Conservation (phyloP, 352 stramenopile species). For the Thraustochytrium sp. region DNA sequence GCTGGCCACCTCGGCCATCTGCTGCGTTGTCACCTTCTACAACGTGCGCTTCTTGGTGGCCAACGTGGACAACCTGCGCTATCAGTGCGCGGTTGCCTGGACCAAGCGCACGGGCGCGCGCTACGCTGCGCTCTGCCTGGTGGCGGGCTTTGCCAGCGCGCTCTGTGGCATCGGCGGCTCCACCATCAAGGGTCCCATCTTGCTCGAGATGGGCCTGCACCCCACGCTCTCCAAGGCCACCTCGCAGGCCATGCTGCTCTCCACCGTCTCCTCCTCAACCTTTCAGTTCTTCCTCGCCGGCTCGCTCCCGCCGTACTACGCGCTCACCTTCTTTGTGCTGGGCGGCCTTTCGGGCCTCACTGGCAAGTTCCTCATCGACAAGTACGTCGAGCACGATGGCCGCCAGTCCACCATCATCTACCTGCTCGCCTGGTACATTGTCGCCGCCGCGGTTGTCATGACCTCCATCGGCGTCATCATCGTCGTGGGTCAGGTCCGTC, state of each 20-base stretch:
- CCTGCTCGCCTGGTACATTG: slow-evolving; percentile 40
- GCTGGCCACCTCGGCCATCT: not conserved
- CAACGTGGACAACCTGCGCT: not conserved
- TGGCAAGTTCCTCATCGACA: slow-evolving; percentile 29
- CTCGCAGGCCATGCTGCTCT: slow-evolving; percentile 41
- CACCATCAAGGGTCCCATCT: slow-evolving; percentile 37
- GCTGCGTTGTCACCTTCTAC: not conserved
- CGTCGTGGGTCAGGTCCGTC: slow-evolving; percentile 4
- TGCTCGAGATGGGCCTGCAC: slow-evolving; percentile 39
- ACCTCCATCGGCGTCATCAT: slow-evolving; percentile 41
- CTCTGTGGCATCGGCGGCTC: slow-evolving; percentile 34
- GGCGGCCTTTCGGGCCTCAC: slow-evolving; percentile 1
- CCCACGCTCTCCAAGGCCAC: slow-evolving; percentile 35
- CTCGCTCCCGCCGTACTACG: not conserved
- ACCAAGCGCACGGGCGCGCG: not conserved
- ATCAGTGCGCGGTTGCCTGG: not conserved
- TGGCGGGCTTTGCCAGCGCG: not conserved
- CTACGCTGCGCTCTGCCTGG: slow-evolving; percentile 14
- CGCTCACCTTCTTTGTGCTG: slow-evolving; percentile 22
- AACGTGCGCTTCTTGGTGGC: not conserved
- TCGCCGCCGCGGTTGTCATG: slow-evolving; percentile 22
- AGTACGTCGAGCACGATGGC: slow-evolving; percentile 35
- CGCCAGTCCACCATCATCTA: slow-evolving; percentile 36
- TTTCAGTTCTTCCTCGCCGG: slow-evolving; percentile 35
- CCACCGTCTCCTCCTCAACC: slow-evolving; percentile 24